phyloP scores from a whole-genome alignment of 345 rosid genomes.

The Gossypium thurberi region DNA sequence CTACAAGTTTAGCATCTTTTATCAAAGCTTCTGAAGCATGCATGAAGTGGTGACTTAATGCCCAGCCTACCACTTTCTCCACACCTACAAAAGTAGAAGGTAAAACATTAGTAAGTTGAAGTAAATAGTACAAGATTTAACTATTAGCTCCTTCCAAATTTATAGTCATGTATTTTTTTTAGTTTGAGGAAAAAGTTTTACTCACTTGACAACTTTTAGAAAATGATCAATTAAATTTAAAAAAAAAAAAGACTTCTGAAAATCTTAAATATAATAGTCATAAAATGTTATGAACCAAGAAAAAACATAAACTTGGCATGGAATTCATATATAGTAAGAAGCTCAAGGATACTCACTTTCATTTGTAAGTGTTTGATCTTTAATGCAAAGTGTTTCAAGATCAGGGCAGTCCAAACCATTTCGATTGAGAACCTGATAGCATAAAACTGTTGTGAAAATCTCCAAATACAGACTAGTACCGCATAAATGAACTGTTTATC shows the following conservation, averaged over 20 bases:
- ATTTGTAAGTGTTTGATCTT: conserved; percentile 73
- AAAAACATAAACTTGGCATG: not conserved
- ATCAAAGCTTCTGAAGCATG: conserved; percentile 48
- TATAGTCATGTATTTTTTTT: not conserved
- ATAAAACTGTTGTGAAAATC: conserved; percentile 1
- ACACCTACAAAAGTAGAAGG: conserved; percentile 41
- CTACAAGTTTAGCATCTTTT: conserved; percentile 58
- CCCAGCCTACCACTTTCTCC: conserved; percentile 96
- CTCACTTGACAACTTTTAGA: not conserved
- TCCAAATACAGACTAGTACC: not conserved
- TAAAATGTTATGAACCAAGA: not conserved
- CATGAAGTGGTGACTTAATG: conserved; percentile 76
- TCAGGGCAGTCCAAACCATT: conserved; percentile 73
- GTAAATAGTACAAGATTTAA: not conserved
- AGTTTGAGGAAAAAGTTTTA: not conserved
- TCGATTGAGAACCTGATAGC: conserved; percentile 61
- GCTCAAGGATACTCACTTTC: conserved; percentile 50
- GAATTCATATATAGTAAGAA: not conserved
- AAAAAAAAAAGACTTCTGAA: not conserved
- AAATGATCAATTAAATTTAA: not conserved
- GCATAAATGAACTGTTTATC: not conserved
- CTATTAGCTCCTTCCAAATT: not conserved
- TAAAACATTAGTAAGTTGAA: not conserved
- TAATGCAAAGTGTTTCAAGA: conserved; percentile 61
- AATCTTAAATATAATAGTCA: not conserved